Evolutionary conservation across 331 rosid species (phyloP).

Genomic region (Acacia concinna): DNA sequence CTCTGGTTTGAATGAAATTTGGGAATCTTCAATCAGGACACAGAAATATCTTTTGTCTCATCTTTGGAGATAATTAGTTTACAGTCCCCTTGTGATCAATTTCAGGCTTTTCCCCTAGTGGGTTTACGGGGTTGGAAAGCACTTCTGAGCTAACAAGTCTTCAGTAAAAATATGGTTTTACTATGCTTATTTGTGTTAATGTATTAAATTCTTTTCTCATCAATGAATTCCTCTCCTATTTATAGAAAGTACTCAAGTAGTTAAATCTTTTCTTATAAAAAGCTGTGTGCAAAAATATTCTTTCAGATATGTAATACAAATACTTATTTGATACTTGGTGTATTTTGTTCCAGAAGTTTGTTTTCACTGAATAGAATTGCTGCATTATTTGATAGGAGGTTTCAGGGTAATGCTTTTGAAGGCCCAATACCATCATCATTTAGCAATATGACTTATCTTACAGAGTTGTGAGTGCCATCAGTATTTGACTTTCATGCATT

Average conservation of each 20-base stretch:
- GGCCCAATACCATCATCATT: conserved; percentile 67
- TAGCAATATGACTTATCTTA: conserved; percentile 58
- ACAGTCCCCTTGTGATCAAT: background rate
- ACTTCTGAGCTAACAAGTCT: background rate
- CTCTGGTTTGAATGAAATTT: background rate
- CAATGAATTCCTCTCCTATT: background rate
- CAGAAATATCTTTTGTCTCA: background rate
- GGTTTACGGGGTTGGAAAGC: background rate
- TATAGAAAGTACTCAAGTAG: background rate
- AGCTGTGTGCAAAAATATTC: background rate
- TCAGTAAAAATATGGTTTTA: background rate
- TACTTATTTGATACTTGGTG: background rate
- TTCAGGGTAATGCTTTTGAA: conserved; percentile 78
- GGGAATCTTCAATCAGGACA: background rate
- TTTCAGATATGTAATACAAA: background rate
- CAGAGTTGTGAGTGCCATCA: conserved; percentile 56
- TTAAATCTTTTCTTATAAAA: background rate
- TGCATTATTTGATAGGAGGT: conserved; percentile 53
- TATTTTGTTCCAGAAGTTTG: background rate
- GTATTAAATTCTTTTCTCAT: background rate
- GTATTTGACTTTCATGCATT: conserved; percentile 11
- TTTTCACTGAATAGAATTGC: conserved; percentile 10
- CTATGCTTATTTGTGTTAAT: background rate
- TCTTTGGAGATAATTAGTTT: background rate
- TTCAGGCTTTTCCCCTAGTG: background rate